Percentiles rank a stretch among this genome's conserved stretches.
Evolutionary conservation across 148 eudicot genomes (phyloP).

Genomic region (Rheum nobile): DNA sequence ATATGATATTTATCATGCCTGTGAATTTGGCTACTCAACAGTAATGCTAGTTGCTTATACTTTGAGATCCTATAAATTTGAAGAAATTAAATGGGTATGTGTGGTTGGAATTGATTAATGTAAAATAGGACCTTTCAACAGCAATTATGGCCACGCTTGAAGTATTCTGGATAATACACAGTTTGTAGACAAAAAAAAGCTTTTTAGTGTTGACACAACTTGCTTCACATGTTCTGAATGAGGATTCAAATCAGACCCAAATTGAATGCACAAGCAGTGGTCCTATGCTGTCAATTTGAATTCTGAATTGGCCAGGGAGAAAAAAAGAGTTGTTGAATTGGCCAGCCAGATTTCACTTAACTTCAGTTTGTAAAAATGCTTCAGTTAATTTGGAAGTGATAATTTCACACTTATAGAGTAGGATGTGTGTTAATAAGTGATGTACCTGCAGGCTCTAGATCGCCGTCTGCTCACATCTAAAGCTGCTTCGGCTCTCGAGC

Average conservation of each 20-base stretch:
- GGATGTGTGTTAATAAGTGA: not conserved
- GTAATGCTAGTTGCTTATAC: too few relatives aligned
- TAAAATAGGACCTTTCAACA: not conserved
- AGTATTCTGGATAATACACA: too few relatives aligned
- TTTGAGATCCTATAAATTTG: too few relatives aligned
- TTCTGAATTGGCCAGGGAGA: too few relatives aligned
- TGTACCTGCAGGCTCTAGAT: not conserved
- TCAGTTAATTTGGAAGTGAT: not conserved
- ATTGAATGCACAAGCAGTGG: not conserved
- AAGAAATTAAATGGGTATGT: not conserved
- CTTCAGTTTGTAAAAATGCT: not conserved
- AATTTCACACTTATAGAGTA: not conserved
- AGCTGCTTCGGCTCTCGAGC: constrained; percentile 1
- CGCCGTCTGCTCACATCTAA: not conserved
- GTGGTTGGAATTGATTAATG: not conserved
- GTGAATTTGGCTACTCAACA: not conserved
- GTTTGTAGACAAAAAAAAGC: not conserved
- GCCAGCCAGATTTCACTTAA: too few relatives aligned
- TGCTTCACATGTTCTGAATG: too few relatives aligned
- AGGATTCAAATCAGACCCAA: not conserved
- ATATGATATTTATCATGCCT: too few relatives aligned
- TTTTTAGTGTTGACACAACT: not conserved
- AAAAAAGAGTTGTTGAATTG: too few relatives aligned
- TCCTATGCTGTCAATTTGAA: not conserved
- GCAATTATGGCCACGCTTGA: not conserved